Base-by-base conservation (phyloP, 2,329 filamentous ascomycete genomes). In the Neonectria ditissima region DNA sequence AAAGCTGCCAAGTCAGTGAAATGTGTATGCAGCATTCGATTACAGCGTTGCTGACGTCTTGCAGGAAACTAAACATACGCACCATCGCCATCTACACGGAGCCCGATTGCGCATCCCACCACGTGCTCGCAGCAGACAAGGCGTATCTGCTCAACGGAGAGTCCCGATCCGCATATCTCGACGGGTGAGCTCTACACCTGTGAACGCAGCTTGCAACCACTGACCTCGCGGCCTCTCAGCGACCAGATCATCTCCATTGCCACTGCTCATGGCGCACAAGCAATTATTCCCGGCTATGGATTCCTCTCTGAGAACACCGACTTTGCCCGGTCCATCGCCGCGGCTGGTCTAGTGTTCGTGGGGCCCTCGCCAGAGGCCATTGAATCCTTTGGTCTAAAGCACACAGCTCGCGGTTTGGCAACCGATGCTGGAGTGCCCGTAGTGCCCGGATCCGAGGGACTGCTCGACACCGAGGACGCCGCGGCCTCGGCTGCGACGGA, bases 351-450 rank as follows among this genome's bases (percentile, higher is more conserved):
- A 57, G 78, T 78, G 0, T 91, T 88, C 72, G 82, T 86, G 2
- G 89, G 89, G 0, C 89, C 89, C 0, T 81, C 80, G 3, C 79
- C 85, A 0, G 77, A 81, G 24, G 77, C 77, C 24, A 89, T 90
- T 55, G 80, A 84, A 61, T 81, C 80, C 0, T 86, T 89, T 70
- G 87, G 88, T 1, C 76, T 88, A 24, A 69, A 69, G 28, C 24
- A 89, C 71, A 80, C 80, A 6, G 87, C 87, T 30, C 77, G 87
- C 28, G 81, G 82, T 2, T 75, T 89, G 11, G 86, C 87, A 0
- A 78, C 80, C 8, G 78, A 80, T 18, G 85, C 86, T 0, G 80
- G 59, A 3, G 77, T 81, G 0, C 79, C 79, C 1, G 72, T 78
- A 1, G 62, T 86, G 74, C 83, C 79, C 73, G 71, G 78, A 1